These are phyloP conservation scores for Chlamydomonas applanata DNA, from an alignment of 139 green algal genomes.

Conservation along the genomic window DNA sequence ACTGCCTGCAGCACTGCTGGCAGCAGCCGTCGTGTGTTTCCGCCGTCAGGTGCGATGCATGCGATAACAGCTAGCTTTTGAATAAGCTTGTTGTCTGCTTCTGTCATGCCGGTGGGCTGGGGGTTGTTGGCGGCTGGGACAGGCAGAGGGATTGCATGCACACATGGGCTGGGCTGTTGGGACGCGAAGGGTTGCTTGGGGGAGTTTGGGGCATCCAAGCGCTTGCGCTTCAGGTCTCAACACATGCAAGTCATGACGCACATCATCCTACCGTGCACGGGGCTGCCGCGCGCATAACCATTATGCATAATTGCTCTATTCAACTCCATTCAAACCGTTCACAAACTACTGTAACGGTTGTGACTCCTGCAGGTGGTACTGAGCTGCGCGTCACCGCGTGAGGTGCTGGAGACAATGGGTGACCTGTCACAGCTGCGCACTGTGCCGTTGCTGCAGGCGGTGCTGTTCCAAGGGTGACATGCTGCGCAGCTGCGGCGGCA, in stretches of 20 bases:
- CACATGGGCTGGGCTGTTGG: too few relatives aligned
- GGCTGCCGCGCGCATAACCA: neutral
- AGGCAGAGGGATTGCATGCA: too few relatives aligned
- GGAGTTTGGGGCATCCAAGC: too few relatives aligned
- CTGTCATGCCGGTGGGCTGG: too few relatives aligned
- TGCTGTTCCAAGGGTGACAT: slow-evolving; percentile 49
- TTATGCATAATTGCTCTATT: neutral
- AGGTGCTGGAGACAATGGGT: slow-evolving; percentile 51
- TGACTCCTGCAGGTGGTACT: slow-evolving; percentile 47
- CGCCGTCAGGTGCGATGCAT: slow-evolving; percentile 20
- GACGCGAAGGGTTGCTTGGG: too few relatives aligned
- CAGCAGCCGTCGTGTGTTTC: slow-evolving; percentile 55
- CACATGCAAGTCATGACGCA: neutral
- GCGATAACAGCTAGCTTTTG: neutral
- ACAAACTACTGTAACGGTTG: neutral
- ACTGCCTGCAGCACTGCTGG: slow-evolving; percentile 57
- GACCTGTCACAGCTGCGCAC: slow-evolving; percentile 55
- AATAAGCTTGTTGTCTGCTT: too few relatives aligned
- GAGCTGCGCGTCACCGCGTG: slow-evolving; percentile 18
- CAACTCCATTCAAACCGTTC: neutral
- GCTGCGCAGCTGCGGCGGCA: neutral
- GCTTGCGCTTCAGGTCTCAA: too few relatives aligned
- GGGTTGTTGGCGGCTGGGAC: too few relatives aligned
- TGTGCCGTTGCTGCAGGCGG: slow-evolving; percentile 61
- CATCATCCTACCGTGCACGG: neutral